A percentile compares a stretch with the other conserved stretches of the same genome.
Conservation (phyloP, 2,329 filamentous ascomycete species). For the Penicillium sp. region DNA sequence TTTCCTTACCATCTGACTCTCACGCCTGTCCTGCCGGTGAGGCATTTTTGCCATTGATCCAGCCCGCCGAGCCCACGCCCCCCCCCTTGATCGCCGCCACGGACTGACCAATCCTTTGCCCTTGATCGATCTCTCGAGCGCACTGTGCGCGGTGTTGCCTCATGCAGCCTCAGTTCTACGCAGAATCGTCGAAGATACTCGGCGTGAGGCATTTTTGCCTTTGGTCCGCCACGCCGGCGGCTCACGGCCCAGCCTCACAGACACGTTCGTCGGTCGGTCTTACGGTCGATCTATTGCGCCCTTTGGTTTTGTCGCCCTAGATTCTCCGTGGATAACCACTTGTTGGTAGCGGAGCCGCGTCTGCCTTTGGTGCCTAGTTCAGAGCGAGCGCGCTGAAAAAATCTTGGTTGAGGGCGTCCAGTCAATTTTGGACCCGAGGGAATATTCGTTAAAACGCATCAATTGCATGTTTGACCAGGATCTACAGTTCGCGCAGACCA, state of each 20-base stretch:
- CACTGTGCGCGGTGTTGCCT: neutral
- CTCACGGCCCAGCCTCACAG: neutral
- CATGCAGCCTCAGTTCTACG: neutral
- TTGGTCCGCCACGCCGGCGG: neutral
- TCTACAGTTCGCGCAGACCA: too few relatives aligned
- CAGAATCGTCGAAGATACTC: neutral
- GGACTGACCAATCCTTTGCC: neutral
- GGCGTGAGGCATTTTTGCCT: slow-evolving; percentile 2
- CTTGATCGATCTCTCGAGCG: neutral
- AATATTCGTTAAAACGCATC: neutral
- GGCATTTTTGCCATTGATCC: neutral
- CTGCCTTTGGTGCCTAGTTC: too few relatives aligned
- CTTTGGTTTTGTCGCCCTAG: neutral
- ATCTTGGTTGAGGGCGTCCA: neutral
- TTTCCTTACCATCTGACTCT: neutral
- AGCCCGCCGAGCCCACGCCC: neutral
- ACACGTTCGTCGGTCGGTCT: neutral
- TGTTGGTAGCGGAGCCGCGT: neutral
- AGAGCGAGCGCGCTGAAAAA: too few relatives aligned
- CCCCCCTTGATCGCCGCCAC: neutral
- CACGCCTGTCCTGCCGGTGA: neutral
- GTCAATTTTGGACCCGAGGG: neutral
- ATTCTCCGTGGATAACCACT: neutral
- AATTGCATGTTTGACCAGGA: too few relatives aligned
- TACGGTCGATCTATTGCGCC: neutral